Evolutionary conservation across 768 basidiomycete species (phyloP), one percentile per base, ranked within the genome.

Genomic region (Collybia nuda): DNA sequence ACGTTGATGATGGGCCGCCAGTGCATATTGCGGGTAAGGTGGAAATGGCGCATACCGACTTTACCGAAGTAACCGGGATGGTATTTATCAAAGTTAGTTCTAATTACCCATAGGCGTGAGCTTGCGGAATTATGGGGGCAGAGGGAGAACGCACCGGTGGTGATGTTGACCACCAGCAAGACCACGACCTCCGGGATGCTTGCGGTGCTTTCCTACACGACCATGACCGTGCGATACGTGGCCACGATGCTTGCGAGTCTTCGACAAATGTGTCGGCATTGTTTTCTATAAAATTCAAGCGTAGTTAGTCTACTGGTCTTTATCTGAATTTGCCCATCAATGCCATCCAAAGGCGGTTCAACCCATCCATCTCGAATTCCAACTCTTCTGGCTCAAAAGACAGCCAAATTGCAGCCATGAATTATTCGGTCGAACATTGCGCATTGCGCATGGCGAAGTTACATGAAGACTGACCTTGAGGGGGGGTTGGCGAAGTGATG

Each of bases 1-100:
- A 98, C 86, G 78, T 99, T 99, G 87, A 99, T 91, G 68, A 88
- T 89, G 17, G 96, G 94, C 56, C 88, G 84, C 94, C 93, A 97
- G 74, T 85, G 79, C 60, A 80, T 72, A 73, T 97, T 97, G 73
- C 86, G 87, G 49, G 90, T 93, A 56, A 93, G 74, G 72, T 99
- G 97, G 90, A 89, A 99, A 74, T 88, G 87, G 69, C 97, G 86
- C 96, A 99, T 99, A 92, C 97, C 97, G 70, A 96, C 93, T 78
- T 98, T 98, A 81, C 95, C 95, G 72, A 96, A 98, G 93, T 98
- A 98, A 90, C 95, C 95, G 72, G 94, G 94, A 77, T 98, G 95
- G 88, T 93, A 98, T 78, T 96, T 96, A 76, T 96, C 94, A 67
- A 96, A 91, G 80, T 98, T 97, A 67, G 89, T 95, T 54, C 94